Conservation (phyloP, 83 land plant genomes). For the Picea abies region DNA sequence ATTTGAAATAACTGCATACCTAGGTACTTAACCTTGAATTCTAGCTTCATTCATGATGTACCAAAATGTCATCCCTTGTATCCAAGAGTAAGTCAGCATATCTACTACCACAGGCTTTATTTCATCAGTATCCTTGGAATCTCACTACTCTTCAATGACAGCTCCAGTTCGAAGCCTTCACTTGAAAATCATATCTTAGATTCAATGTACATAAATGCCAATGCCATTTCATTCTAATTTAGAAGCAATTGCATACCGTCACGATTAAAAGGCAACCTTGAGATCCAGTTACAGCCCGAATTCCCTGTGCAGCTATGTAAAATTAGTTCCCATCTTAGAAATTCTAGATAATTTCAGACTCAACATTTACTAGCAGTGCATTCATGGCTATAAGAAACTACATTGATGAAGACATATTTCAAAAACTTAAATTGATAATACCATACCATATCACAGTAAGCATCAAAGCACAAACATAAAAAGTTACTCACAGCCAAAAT, state of each 20-base stretch:
- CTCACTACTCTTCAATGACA: neutral
- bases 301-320: conserved; percentile 18
- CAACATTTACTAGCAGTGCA: neutral
- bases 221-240: neutral
- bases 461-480: neutral
- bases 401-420: neutral
- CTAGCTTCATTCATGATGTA: too few species aligned
- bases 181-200: neutral
- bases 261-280: conserved; percentile 28
- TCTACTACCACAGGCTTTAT: neutral
- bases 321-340: neutral
- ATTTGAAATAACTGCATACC: neutral
- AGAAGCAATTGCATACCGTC: conserved; percentile 17
- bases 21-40: too few species aligned
- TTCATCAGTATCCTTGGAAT: neutral
- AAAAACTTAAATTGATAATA: conserved; percentile 1
- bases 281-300: conserved; percentile 26
- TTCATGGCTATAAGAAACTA: neutral
- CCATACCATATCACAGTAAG: neutral
- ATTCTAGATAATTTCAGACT: neutral
- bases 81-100: neutral
- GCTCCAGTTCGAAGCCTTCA: neutral
- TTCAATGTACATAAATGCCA: too few species aligned
- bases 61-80: neutral
- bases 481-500: conserved; percentile 75